Evolutionary conservation across 345 rosid genomes (phyloP), one percentile per base, ranked within the genome.

Genomic region (Populus simonii): DNA sequence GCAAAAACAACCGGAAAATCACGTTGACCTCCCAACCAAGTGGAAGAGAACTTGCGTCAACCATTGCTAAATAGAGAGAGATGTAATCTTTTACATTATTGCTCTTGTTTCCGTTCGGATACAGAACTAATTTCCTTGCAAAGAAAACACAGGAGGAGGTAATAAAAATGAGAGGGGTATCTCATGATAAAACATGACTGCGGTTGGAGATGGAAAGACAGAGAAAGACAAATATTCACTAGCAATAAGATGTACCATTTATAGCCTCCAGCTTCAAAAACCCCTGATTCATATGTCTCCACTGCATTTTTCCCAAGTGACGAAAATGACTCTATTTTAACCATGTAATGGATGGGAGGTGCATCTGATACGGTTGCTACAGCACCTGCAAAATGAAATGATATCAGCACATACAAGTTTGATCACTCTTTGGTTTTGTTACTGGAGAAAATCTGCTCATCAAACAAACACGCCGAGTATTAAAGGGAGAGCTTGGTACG

Each of bases 261-360:
- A 85, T 84, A 89, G 76, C 95, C 95, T 66, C 90, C 86, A 29
- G 95, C 95, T 84, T 87, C 88, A 81, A 92, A 91, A 75, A 74
- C 82, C 41, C 76, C 88, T 2, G 94, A 86, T 85, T 91, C 97
- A 66, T 88, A 91, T 72, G 83, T 89, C 36, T 86, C 89, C 47
- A 84, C 63, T 39, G 79, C 75, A 81, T 72, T 81, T 77, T 87
- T 86, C 39, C 79, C 12, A 36, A 89, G 87, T 75, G 79, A 75
- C 39, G 92, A 90, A 78, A 84, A 89, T 8, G 73, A 82, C 77
- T 90, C 84, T 71, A 91, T 84, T 74, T 83, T 87, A 75, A 90
- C 71, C 17, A 62, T 35, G 85, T 87, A 91, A 86, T 90, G 91
- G 17, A 85, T 66, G 16, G 95, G 95, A 0, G 87, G 75, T 35